Evolutionary conservation across 2,329 filamentous ascomycete species (phyloP), one percentile per base, ranked within the genome.

Genomic region (Aureobasidium sp.): DNA sequence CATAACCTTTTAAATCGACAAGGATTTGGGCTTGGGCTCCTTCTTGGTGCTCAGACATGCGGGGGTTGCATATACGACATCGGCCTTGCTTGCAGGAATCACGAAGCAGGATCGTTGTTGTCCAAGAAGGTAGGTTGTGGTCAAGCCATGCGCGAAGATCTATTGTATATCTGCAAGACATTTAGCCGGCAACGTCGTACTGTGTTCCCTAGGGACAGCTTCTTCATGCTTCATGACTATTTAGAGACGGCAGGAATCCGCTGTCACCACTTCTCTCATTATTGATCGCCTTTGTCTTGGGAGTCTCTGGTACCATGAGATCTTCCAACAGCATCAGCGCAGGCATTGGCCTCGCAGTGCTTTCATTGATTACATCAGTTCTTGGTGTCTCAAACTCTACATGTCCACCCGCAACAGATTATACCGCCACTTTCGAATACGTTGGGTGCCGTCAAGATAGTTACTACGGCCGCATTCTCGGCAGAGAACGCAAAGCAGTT

Each of bases 401-500:
- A 2, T 59, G 55, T 34, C 55, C 42, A 11, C 55, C 55, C 16
- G 44, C 55, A 5, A 42, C 49, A 14, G 8, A 48, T 5, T 59
- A 59, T 14, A 59, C 55, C 10, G 55, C 55, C 25, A 21, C 39
- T 5, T 49, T 48, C n/a, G 34, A 59, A 13, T 59, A 30, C 13
- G 44, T 41, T 1, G 44, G 30, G 21, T 59, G 55, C 30, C 55
- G 55, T 39, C 55, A 59, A 30, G 55, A 59, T 14, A 39, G 44
- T 44, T 59, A 59, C 27, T 59, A 59, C n/a, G 55, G 55, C 8
- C 55, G 55, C 2, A 59, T 59, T 3, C 44, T 59, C 1, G 55
- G 55, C 6, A 37, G 55, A 59, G 55, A 59, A 59, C 55, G 55
- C 25, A 59, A 59, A 42, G 55, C 34, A 13, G 21, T 59, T 5